Base-by-base conservation (phyloP, 345 rosid species). In the Aquilaria malaccensis region DNA sequence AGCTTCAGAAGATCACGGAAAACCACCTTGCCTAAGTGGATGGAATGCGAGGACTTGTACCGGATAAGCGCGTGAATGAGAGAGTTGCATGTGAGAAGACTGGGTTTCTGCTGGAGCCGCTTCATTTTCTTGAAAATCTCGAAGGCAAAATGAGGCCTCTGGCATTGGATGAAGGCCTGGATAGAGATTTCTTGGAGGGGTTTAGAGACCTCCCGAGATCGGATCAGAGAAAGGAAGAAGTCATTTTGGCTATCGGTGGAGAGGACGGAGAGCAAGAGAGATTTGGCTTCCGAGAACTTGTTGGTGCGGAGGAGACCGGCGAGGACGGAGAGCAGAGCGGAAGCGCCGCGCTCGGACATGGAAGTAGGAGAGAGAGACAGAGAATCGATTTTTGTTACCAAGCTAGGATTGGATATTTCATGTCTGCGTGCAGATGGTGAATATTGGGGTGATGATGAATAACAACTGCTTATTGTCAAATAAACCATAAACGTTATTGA, bases 51-150 rank as follows among this genome's bases (percentile, higher is more conserved):
- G 60, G 92, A 87, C 48, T 91, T 83, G 80, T 79, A 70, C 69
- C 78, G 87, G 2, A 87, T 84, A 63, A 93, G 69, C 41, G 76
- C 88, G 50, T 79, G 83, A 10, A 89, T 77, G 62, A 89, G 88
- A 53, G 77, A 72, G 37, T 82, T 86, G 80, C 94, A 89, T 64
- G 88, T 87, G 43, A 85, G 75, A 56, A 72, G 56, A 60, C 76
- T 89, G 2, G 98, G 98, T 51, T 73, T 79, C 30, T 79, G 75
- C 15, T 63, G 72, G 52, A 79, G 58, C 13, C 82, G 76, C 67
- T 75, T 79, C 96, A 89, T 85, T 68, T 74, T 86, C 56, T 74
- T 70, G 22, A 93, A 89, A 31, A 93, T 68, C 71, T 85, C 80
- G 3, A 78, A 71, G 6, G 94, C 98, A 11, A 77, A 70, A 65